phyloP scores from a whole-genome alignment of 805 yeast species.

The Wickerhamomyces strasburgensis region DNA sequence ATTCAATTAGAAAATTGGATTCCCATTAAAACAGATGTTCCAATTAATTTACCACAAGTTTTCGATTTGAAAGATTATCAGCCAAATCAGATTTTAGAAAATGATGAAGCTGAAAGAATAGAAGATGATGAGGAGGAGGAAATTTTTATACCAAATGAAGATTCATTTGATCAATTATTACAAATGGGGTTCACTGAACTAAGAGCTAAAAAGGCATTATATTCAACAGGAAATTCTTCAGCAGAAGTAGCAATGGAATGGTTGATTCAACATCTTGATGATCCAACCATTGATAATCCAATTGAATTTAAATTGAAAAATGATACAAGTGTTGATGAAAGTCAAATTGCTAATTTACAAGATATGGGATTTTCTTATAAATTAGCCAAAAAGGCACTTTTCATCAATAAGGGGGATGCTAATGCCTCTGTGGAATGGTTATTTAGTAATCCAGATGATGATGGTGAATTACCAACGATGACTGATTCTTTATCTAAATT shows the following conservation, averaged over 20 bases:
- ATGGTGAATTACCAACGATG: conserved; percentile 45
- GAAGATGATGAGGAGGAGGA: conserved; percentile 19
- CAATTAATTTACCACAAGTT: conserved; percentile 47
- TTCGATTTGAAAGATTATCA: conserved; percentile 45
- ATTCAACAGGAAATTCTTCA: conserved; percentile 59
- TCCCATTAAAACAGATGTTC: conserved; percentile 76
- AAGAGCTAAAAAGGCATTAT: conserved; percentile 63
- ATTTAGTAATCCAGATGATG: conserved; percentile 74
- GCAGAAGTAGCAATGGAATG: conserved; percentile 82
- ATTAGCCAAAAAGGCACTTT: conserved; percentile 69
- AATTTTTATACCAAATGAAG: conserved; percentile 51
- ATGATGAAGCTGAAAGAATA: conserved; percentile 30
- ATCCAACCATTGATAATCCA: conserved; percentile 61
- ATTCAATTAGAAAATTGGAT: conserved; percentile 86
- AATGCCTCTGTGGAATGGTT: conserved; percentile 91
- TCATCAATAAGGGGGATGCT: conserved; percentile 51
- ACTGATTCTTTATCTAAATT: conserved; percentile 16
- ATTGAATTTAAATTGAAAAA: conserved; percentile 11
- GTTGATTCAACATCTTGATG: conserved; percentile 88
- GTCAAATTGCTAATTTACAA: conserved; percentile 41
- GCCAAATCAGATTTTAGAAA: conserved; percentile 37
- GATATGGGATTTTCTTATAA: conserved; percentile 75
- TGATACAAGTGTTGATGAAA: conserved; percentile 28
- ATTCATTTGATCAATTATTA: conserved; percentile 47
- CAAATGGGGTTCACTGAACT: conserved; percentile 87